phyloP scores from a whole-genome alignment of 2,329 filamentous ascomycete genomes.

The Diaporthe helianthi region DNA sequence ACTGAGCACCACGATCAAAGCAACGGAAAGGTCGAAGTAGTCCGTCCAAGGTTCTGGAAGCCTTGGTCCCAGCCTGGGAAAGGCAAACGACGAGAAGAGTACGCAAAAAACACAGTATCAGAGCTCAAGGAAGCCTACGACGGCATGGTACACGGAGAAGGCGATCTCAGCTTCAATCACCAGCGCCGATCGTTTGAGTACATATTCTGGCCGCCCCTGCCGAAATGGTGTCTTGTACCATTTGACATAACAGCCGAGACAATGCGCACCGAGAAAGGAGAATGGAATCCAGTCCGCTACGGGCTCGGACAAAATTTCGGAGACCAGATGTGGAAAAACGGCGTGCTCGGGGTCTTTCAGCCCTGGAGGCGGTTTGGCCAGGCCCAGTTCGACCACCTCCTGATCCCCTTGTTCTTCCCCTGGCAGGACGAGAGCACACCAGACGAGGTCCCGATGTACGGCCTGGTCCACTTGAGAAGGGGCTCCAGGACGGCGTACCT shows the following conservation, averaged over 20 bases:
- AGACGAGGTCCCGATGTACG: conserved; percentile 9
- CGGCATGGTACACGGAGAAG: background rate
- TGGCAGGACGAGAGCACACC: conserved; percentile 15
- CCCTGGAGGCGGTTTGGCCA: background rate
- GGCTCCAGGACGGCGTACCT: conserved; percentile 1
- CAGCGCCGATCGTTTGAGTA: background rate
- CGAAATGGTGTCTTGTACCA: conserved; percentile 6
- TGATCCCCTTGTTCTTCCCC: background rate
- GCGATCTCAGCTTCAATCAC: conserved; percentile 14
- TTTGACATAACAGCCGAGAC: background rate
- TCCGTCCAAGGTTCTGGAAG: conserved; percentile 24
- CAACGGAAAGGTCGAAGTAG: background rate
- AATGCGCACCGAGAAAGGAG: background rate
- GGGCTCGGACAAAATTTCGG: background rate
- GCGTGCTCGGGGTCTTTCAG: conserved; percentile 12
- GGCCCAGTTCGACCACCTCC: conserved; percentile 10
- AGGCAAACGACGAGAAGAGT: background rate
- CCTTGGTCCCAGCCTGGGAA: background rate
- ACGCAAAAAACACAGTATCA: background rate
- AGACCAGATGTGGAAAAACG: conserved; percentile 4
- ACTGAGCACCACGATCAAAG: background rate
- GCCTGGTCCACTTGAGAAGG: background rate
- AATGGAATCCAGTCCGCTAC: background rate
- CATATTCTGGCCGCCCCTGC: conserved; percentile 11
- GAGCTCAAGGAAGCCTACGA: background rate